phyloP scores from a whole-genome alignment of 768 basidiomycete genomes.

The Calocybe indica region DNA sequence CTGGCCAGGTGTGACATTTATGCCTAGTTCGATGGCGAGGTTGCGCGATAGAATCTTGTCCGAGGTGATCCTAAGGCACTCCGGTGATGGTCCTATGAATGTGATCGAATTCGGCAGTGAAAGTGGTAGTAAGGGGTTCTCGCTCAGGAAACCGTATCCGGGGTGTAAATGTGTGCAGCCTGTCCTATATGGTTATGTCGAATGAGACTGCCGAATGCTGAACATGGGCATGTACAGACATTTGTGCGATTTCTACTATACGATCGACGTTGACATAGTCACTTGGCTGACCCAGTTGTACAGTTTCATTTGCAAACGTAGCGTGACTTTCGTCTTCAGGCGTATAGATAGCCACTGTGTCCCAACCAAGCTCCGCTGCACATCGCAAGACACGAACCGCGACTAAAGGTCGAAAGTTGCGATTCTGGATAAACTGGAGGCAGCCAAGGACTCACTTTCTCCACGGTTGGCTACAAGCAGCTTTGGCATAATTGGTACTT shows the following conservation, averaged over 20 bases:
- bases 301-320: slow-evolving; percentile 77
- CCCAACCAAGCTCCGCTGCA: slow-evolving; percentile 31
- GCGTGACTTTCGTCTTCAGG: slow-evolving; percentile 79
- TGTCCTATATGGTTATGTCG: slow-evolving; percentile 10
- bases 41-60: slow-evolving; percentile 32
- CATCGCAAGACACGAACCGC: slow-evolving; percentile 87
- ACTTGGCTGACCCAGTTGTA: slow-evolving; percentile 77
- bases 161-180: slow-evolving; percentile 31
- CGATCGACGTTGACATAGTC: slow-evolving; percentile 26
- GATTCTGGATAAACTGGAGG: slow-evolving; percentile 8
- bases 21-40: slow-evolving; percentile 21
- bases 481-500: slow-evolving; percentile 24
- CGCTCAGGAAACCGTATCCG: slow-evolving; percentile 86
- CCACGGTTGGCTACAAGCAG: slow-evolving; percentile 74
- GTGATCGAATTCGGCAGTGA: slow-evolving; percentile 66
- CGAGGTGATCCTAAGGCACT: slow-evolving; percentile 69
- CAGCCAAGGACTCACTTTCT: slow-evolving; percentile 38
- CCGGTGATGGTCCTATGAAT: slow-evolving; percentile 78
- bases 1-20: slow-evolving; percentile 24
- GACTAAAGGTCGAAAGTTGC: slow-evolving; percentile 35
- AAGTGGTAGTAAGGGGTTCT: slow-evolving; percentile 74
- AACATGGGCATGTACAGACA: slow-evolving; percentile 11
- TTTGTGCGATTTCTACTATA: slow-evolving; percentile 22
- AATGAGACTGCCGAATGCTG: neutral
- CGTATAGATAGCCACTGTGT: slow-evolving; percentile 43